Percentiles rank a stretch among this genome's conserved stretches.
Conservation (phyloP, 805 yeast genomes). For the Candida nemodendra region DNA sequence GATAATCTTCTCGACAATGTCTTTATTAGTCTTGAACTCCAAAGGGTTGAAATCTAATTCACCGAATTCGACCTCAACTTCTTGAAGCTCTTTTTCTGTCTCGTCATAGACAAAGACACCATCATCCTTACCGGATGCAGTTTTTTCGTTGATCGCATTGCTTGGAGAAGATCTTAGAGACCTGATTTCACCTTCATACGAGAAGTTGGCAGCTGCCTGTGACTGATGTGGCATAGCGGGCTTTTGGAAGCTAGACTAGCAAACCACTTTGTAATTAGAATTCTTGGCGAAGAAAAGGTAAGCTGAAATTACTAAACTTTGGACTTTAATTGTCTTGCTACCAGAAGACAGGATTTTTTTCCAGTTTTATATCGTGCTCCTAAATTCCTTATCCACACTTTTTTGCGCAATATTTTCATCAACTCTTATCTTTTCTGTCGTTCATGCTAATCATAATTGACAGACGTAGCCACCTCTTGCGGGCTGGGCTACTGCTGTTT, state of each 20-base stretch:
- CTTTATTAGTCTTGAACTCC: conserved; percentile 17
- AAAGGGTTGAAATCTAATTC: conserved; percentile 10
- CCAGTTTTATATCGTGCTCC: no score
- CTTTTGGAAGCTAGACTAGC: neutral
- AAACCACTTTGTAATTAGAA: no score
- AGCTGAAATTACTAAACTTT: no score
- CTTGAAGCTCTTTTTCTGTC: conserved; percentile 9
- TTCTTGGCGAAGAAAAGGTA: no score
- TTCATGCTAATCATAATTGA: no score
- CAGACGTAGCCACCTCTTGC: no score
- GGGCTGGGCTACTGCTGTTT: no score
- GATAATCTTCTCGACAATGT: conserved; percentile 24
- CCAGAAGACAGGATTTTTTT: no score
- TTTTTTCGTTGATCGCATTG: conserved; percentile 1
- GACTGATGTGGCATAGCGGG: conserved; percentile 14
- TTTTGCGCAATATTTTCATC: no score
- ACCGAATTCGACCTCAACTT: conserved; percentile 15
- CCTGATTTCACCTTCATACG: conserved; percentile 10
- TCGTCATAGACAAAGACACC: neutral
- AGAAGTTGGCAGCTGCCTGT: conserved; percentile 5
- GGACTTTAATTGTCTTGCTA: no score
- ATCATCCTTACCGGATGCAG: neutral
- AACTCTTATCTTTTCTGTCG: no score
- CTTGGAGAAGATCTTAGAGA: conserved; percentile 7
- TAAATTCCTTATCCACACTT: no score